Base-by-base conservation (phyloP, 768 basidiomycete genomes). In the Auriscalpium vulgare region DNA sequence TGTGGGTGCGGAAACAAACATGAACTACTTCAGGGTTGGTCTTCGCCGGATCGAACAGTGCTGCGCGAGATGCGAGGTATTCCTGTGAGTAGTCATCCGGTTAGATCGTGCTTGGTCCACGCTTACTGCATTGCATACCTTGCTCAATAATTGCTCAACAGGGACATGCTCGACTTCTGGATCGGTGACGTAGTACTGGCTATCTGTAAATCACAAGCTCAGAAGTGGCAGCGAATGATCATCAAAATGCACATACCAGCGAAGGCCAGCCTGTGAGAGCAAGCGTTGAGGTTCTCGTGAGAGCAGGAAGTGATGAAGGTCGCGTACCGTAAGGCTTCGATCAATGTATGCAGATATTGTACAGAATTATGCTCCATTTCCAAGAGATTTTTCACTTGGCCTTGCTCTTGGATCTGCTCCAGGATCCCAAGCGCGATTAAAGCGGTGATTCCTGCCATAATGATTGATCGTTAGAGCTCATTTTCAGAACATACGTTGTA, bases 371-470 rank as follows among this genome's bases (percentile, higher is more conserved):
- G 93, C 54, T 93, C 88, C 75, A 92, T 78, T 58, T 92, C 82
- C 19, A 83, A 68, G 6, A 97, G 71, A 11, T 91, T 79, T 56
- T 76, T 78, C 48, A 82, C 78, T 51, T 83, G 80, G 1, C 85
- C 83, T 65, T 87, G 82, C 57, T 77, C 81, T 70, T 95, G 88
- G 14, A 97, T 78, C 29, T 78, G 82, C 62, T 98, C 95, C 50
- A 99, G 74, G 57, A 99, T 91, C 2, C 97, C 97, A 19, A 98
- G 79, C 11, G 95, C 92, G 35, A 99, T 73, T 8, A 98, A 78
- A 0, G 97, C 91, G 5, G 95, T 95, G 44, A 99, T 81, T n/a
- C 86, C 84, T 86, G 54, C 47, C 40, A 19, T 3, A 8, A 11
- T 17, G 14, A 37, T 36, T 21, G 50, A 9, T 54, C 23, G 16